phyloP scores from a whole-genome alignment of 2,329 filamentous ascomycete genomes.

The Fusarium camptoceras region DNA sequence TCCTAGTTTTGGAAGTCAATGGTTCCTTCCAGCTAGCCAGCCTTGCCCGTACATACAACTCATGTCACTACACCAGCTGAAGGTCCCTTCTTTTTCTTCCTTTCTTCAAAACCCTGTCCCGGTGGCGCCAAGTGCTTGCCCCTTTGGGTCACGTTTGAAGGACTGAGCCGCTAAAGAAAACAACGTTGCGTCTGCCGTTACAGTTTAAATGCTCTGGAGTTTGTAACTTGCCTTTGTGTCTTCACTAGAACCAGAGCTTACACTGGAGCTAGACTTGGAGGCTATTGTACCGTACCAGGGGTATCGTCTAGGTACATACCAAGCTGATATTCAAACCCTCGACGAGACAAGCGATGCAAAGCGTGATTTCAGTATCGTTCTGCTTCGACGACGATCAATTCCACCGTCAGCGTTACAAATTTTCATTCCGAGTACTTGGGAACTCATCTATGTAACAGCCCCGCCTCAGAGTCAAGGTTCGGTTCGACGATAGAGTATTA shows the following conservation, averaged over 20 bases:
- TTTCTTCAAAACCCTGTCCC: conserved; percentile 12
- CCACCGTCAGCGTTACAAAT: conserved; percentile 1
- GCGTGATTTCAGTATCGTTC: conserved; percentile 12
- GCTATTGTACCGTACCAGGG: conserved; percentile 7
- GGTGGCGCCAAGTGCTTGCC: conserved; percentile 22
- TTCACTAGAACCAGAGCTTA: conserved; percentile 18
- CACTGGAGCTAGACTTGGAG: conserved; percentile 22
- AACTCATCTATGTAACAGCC: conserved; percentile 14
- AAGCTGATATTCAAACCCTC: conserved; percentile 7
- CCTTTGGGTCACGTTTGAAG: conserved; percentile 14
- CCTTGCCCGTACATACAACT: background rate
- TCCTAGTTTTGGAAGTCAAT: conserved; percentile 7
- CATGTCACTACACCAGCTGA: conserved; percentile 17
- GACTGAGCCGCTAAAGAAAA: conserved; percentile 34
- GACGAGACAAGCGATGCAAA: conserved; percentile 12
- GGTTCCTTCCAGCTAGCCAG: conserved; percentile 7
- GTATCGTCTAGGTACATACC: conserved; percentile 4
- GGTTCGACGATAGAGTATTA: conserved; percentile 2
- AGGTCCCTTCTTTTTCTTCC: conserved; percentile 5
- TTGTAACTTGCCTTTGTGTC: background rate
- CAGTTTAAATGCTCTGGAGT: conserved; percentile 8
- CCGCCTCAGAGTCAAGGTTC: conserved; percentile 25
- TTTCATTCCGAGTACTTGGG: conserved; percentile 22
- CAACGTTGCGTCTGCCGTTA: conserved; percentile 37
- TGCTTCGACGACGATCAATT: conserved; percentile 20